These are phyloP conservation scores for Camelina laxa DNA, from an alignment of 345 rosid genomes.

Conservation along the genomic window DNA sequence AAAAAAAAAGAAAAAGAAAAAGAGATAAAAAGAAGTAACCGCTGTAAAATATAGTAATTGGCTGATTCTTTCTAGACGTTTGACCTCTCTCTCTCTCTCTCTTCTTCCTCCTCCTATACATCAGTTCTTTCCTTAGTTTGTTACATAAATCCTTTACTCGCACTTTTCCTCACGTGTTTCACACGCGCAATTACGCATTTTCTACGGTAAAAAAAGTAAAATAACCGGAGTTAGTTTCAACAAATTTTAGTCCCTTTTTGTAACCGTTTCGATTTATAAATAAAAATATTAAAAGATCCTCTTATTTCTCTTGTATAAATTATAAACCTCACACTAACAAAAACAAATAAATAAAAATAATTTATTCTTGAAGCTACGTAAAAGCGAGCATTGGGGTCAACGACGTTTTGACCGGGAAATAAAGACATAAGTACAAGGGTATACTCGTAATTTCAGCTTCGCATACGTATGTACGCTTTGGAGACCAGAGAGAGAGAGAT, in stretches of 20 bases:
- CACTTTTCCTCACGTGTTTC: neutral
- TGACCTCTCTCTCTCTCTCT: conserved; percentile 29
- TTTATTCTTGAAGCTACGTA: conserved; percentile 17
- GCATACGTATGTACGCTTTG: conserved; percentile 31
- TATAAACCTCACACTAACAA: conserved; percentile 1
- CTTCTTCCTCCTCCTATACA: conserved; percentile 2
- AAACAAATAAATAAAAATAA: neutral
- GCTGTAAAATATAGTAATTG: conserved; percentile 28
- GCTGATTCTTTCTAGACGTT: conserved; percentile 29
- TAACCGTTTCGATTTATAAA: neutral
- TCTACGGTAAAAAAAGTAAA: neutral
- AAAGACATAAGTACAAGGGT: conserved; percentile 38
- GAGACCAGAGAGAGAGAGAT: conserved; percentile 29
- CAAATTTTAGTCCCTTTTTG: neutral
- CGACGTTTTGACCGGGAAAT: conserved; percentile 55
- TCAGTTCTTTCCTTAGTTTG: conserved; percentile 17
- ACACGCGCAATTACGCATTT: conserved; percentile 9
- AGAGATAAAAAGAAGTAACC: conserved; percentile 24
- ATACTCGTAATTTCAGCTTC: conserved; percentile 27
- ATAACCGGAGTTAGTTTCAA: conserved; percentile 8
- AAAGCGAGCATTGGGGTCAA: conserved; percentile 51
- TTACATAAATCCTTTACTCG: conserved; percentile 8
- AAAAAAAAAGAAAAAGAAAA: neutral
- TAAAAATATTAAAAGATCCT: neutral
- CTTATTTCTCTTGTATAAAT: conserved; percentile 3